phyloP scores from a whole-genome alignment of 805 yeast species.

The Zygosaccharomyces siamensis region DNA sequence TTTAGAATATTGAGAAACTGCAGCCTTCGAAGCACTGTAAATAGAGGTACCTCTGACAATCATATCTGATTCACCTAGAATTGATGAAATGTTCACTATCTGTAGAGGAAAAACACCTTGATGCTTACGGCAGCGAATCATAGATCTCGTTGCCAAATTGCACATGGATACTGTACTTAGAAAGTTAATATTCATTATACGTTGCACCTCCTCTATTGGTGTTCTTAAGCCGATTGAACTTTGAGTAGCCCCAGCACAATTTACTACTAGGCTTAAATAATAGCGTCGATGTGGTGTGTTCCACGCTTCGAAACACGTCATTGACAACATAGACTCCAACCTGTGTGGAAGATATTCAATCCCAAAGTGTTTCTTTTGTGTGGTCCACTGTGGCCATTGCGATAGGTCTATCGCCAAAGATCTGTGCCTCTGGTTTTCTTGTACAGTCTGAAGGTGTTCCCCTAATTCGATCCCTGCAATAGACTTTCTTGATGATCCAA shows the following conservation, averaged over 20 bases:
- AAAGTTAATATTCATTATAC: slow-evolving; percentile 29
- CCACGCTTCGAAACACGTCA: slow-evolving; percentile 7
- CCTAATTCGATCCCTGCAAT: slow-evolving; percentile 6
- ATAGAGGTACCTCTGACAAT: slow-evolving; percentile 28
- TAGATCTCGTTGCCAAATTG: slow-evolving; percentile 20
- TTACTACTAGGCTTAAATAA: slow-evolving; percentile 23
- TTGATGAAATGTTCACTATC: slow-evolving; percentile 31
- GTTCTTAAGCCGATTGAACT: slow-evolving; percentile 22
- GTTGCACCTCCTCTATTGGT: slow-evolving; percentile 11
- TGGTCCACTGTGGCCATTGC: slow-evolving; percentile 30
- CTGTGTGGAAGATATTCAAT: slow-evolving; percentile 8
- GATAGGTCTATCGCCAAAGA: slow-evolving; percentile 27
- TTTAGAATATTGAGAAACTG: slow-evolving; percentile 25
- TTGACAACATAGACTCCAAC: background rate
- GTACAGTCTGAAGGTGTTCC: slow-evolving; percentile 10
- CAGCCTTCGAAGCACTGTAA: slow-evolving; percentile 34
- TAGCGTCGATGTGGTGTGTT: slow-evolving; percentile 9
- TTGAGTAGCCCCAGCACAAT: slow-evolving; percentile 34
- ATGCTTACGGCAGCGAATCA: slow-evolving; percentile 20
- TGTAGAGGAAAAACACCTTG: background rate
- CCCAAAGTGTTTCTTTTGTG: slow-evolving; percentile 12
- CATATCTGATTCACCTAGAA: slow-evolving; percentile 19
- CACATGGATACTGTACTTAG: slow-evolving; percentile 25
- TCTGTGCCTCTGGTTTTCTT: slow-evolving; percentile 22
- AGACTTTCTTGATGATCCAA: slow-evolving; percentile 25